phyloP scores from a whole-genome alignment of 2,329 filamentous ascomycete species.

The Aureobasidium zeae region DNA sequence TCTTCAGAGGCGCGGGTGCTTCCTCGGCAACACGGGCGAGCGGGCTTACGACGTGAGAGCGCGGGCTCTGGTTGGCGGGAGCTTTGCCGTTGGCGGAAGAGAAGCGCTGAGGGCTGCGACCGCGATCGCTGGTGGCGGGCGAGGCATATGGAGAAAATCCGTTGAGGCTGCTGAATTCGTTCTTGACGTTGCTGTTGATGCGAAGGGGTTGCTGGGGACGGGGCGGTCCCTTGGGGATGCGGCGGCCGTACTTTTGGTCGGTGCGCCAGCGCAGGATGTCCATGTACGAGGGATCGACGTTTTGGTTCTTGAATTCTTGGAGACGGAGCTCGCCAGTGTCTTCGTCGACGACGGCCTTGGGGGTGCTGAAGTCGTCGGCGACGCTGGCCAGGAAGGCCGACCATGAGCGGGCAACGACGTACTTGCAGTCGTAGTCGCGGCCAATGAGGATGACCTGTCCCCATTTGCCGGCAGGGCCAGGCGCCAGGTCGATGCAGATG shows the following conservation, averaged over 20 bases:
- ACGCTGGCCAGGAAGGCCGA: slow-evolving; percentile 73
- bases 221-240: slow-evolving; percentile 39
- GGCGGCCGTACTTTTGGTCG: slow-evolving; percentile 83
- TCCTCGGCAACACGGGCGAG: slow-evolving; percentile 70
- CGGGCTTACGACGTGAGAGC: slow-evolving; percentile 60
- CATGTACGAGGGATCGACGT: slow-evolving; percentile 86
- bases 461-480: slow-evolving; percentile 83
- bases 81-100: slow-evolving; percentile 48
- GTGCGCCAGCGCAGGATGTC: slow-evolving; percentile 91
- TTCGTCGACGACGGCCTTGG: slow-evolving; percentile 87
- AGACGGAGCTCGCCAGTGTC: slow-evolving; percentile 86
- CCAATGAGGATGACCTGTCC: slow-evolving; percentile 95
- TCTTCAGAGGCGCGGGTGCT: slow-evolving; percentile 22
- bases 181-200: slow-evolving; percentile 46
- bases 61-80: slow-evolving; percentile 54
- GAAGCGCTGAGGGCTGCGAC: slow-evolving; percentile 62
- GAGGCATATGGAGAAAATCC: slow-evolving; percentile 55
- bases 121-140: slow-evolving; percentile 55
- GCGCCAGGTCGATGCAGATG: slow-evolving; percentile 83
- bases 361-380: slow-evolving; percentile 81
- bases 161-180: slow-evolving; percentile 35
- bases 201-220: slow-evolving; percentile 29
- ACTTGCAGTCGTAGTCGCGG: slow-evolving; percentile 97
- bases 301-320: slow-evolving; percentile 78
- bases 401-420: slow-evolving; percentile 91